A percentile compares a stretch with the other conserved stretches of the same genome.
Evolutionary conservation across 164 flowering plant species (phyloP).

Genomic region (Echeveria elegans): DNA sequence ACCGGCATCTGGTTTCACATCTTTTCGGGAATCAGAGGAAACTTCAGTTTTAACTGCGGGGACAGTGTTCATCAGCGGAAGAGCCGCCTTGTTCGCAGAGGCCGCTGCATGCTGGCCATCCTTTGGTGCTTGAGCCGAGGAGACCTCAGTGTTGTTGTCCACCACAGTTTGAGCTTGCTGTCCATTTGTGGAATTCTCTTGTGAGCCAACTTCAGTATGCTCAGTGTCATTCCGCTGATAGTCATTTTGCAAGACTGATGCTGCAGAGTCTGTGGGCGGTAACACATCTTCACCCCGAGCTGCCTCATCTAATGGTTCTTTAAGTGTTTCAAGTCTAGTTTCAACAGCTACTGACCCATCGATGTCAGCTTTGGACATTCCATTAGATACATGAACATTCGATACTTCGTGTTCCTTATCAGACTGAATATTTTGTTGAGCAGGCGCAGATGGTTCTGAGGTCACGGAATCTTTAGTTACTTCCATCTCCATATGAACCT

Average conservation of each 20-base stretch:
- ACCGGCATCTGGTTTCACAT: neutral
- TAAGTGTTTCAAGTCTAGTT: neutral
- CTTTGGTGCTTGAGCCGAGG: neutral
- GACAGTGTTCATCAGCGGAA: neutral
- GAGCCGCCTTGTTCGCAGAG: neutral
- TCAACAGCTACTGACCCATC: neutral
- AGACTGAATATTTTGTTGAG: neutral
- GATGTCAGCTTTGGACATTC: neutral
- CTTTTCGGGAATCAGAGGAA: neutral
- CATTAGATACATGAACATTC: neutral
- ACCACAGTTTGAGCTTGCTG: neutral
- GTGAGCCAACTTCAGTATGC: neutral
- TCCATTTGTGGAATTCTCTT: neutral
- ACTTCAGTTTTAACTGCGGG: neutral
- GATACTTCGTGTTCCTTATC: neutral
- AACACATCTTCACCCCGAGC: neutral
- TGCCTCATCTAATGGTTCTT: neutral
- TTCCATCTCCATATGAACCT: neutral
- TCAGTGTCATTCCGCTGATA: neutral
- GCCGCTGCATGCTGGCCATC: neutral
- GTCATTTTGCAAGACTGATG: neutral
- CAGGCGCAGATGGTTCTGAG: constrained; percentile 2
- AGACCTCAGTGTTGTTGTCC: neutral
- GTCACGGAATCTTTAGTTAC: neutral
- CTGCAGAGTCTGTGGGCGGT: neutral